phyloP scores from a whole-genome alignment of 2,329 filamentous ascomycete species.

The Didymella glomerata region DNA sequence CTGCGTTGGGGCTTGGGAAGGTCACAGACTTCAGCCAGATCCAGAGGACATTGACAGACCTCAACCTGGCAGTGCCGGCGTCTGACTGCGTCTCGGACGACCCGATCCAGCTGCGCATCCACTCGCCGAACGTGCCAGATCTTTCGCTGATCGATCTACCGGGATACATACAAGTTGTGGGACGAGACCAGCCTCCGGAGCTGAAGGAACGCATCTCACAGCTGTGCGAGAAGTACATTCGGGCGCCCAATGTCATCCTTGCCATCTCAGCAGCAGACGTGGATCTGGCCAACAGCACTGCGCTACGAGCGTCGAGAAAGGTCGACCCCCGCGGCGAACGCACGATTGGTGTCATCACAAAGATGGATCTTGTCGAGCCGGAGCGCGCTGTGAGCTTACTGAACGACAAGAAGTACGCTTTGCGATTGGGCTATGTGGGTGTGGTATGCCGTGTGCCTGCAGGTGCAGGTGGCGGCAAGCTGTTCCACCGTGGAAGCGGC shows the following conservation, averaged over 20 bases:
- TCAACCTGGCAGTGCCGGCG: constrained; percentile 92
- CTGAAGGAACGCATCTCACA: constrained; percentile 96
- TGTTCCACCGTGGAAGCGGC: constrained; percentile 83
- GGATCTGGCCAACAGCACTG: constrained; percentile 94
- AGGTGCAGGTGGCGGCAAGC: constrained; percentile 64
- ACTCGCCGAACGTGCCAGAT: constrained; percentile 94
- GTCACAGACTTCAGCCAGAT: constrained; percentile 92
- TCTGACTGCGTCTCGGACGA: constrained; percentile 94
- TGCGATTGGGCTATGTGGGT: constrained; percentile 94
- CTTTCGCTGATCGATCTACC: constrained; percentile 95
- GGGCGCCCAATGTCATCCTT: constrained; percentile 92
- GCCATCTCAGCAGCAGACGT: constrained; percentile 98
- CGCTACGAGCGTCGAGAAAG: constrained; percentile 84
- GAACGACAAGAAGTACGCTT: constrained; percentile 88
- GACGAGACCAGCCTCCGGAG: constrained; percentile 86
- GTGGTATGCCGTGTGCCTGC: constrained; percentile 85
- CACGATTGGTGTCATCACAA: constrained; percentile 98
- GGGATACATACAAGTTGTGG: constrained; percentile 95
- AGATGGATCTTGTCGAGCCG: constrained; percentile 96
- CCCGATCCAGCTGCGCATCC: constrained; percentile 93
- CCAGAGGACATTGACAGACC: constrained; percentile 90
- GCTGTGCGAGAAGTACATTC: constrained; percentile 98
- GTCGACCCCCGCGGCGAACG: constrained; percentile 94
- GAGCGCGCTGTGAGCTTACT: constrained; percentile 79
- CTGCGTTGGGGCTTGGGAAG: constrained; percentile 85